A percentile compares a stretch with the other conserved stretches of the same genome.
These are phyloP conservation scores for Wickerhamiella azyma DNA, from an alignment of 805 yeast genomes.

Conservation along the genomic window DNA sequence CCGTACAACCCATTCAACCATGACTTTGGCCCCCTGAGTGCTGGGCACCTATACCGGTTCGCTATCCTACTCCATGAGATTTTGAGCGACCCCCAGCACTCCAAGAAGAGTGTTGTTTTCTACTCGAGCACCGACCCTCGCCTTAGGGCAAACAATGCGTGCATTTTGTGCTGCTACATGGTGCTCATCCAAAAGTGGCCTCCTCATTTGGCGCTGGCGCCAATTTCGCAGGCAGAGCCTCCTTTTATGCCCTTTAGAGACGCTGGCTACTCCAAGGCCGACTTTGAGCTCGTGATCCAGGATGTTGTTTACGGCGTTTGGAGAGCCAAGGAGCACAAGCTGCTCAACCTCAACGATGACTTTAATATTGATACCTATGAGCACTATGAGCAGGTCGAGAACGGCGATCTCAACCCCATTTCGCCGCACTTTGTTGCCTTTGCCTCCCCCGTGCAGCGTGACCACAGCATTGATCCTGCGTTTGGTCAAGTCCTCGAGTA, in stretches of 20 bases:
- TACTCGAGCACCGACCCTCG: constrained; percentile 73
- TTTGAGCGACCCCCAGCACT: constrained; percentile 69
- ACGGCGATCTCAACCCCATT: constrained; percentile 86
- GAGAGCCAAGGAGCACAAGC: constrained; percentile 89
- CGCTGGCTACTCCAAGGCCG: constrained; percentile 94
- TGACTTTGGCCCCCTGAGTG: constrained; percentile 92
- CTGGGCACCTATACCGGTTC: constrained; percentile 85
- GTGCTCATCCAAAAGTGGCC: constrained; percentile 92
- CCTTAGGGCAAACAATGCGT: constrained; percentile 85
- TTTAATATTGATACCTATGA: constrained; percentile 92
- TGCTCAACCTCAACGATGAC: constrained; percentile 61
- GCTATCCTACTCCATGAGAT: constrained; percentile 90
- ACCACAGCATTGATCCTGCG: constrained; percentile 17
- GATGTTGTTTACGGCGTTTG: constrained; percentile 93
- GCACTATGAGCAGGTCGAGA: constrained; percentile 87
- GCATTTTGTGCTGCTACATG: constrained; percentile 89
- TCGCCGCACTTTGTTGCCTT: constrained; percentile 93
- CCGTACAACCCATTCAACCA: constrained; percentile 92
- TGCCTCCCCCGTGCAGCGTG: constrained; percentile 69
- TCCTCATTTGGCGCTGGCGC: constrained; percentile 94
- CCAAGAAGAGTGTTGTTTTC: constrained; percentile 79
- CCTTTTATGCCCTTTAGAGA: constrained; percentile 93
- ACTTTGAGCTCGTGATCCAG: constrained; percentile 83
- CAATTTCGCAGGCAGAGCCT: constrained; percentile 79
- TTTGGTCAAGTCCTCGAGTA: constrained; percentile 56